These are phyloP conservation scores for Paragyromitra xinjiangensis DNA, from an alignment of 495 filamentous ascomycete species.

Conservation along the genomic window DNA sequence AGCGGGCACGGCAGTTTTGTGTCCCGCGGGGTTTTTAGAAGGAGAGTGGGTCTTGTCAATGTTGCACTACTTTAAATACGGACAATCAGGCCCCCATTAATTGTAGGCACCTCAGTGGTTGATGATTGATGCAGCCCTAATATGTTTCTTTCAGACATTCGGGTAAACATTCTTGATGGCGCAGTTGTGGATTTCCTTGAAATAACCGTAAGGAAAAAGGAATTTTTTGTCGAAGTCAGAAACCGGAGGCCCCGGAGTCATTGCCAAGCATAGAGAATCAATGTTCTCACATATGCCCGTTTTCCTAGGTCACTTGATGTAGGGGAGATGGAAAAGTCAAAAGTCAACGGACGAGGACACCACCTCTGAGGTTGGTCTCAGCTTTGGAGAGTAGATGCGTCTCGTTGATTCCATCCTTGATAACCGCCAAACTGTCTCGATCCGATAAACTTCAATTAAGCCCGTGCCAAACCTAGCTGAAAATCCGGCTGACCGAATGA, in stretches of 20 bases:
- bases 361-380: not conserved
- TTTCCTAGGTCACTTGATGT: slow-evolving; percentile 24
- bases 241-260: slow-evolving; percentile 11
- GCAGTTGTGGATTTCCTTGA: slow-evolving; percentile 17
- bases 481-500: slow-evolving; percentile 12
- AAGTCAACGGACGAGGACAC: slow-evolving; percentile 17
- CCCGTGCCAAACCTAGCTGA: slow-evolving; percentile 25
- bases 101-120: not conserved
- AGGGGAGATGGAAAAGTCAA: slow-evolving; percentile 3
- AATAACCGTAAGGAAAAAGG: slow-evolving; percentile 26
- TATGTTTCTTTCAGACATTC: slow-evolving; percentile 4
- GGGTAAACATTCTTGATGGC: slow-evolving; percentile 13
- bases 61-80: slow-evolving; percentile 11
- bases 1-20: slow-evolving; percentile 26
- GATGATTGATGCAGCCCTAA: slow-evolving; percentile 25
- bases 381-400: slow-evolving; percentile 2
- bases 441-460: slow-evolving; percentile 1
- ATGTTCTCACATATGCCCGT: not conserved
- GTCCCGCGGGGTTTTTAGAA: slow-evolving; percentile 6
- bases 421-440: not conserved
- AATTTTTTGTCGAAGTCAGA: slow-evolving; percentile 25
- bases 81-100: slow-evolving; percentile 2
- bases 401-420: not conserved
- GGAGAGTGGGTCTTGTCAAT: slow-evolving; percentile 10
- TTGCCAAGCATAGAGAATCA: not conserved